Conservation (phyloP, 108 stramenopile species). For the Discostella stelligeroides region DNA sequence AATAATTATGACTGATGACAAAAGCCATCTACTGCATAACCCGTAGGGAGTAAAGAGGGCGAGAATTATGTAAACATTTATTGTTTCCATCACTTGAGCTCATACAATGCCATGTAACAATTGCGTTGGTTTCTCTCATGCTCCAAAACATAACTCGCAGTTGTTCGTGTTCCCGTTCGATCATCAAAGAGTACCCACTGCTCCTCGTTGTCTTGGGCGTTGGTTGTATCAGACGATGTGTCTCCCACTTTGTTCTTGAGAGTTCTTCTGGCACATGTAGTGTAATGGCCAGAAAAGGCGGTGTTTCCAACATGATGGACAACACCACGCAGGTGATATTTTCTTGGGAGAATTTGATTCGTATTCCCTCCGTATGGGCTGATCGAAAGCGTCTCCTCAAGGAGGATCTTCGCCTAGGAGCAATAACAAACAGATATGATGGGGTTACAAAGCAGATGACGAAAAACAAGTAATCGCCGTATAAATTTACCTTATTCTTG, state of each 20-base stretch:
- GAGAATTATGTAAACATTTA: too few species aligned
- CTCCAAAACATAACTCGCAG: slow-evolving; percentile 36
- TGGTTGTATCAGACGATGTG: background rate
- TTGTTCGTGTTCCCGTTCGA: slow-evolving; percentile 34
- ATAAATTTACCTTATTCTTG: slow-evolving; percentile 53
- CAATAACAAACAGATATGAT: background rate
- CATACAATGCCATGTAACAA: slow-evolving; percentile 55
- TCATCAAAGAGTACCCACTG: slow-evolving; percentile 56
- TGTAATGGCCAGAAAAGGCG: slow-evolving; percentile 75
- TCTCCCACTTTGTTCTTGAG: background rate
- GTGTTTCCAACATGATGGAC: slow-evolving; percentile 77
- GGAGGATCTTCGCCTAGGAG: slow-evolving; percentile 40
- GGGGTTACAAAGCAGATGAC: background rate
- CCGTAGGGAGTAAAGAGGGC: too few species aligned
- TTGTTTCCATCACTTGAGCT: slow-evolving; percentile 6
- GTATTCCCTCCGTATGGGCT: slow-evolving; percentile 18
- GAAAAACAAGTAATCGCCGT: background rate
- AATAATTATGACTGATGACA: too few species aligned
- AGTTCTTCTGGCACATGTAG: slow-evolving; percentile 52
- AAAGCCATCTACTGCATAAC: too few species aligned
- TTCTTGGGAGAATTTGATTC: slow-evolving; percentile 5
- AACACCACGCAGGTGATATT: slow-evolving; percentile 57
- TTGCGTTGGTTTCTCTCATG: slow-evolving; percentile 48
- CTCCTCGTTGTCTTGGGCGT: slow-evolving; percentile 35
- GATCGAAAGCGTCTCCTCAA: slow-evolving; percentile 46